These are phyloP conservation scores for Beta corolliflora DNA, from an alignment of 179 eudicot species.

Conservation along the genomic window DNA sequence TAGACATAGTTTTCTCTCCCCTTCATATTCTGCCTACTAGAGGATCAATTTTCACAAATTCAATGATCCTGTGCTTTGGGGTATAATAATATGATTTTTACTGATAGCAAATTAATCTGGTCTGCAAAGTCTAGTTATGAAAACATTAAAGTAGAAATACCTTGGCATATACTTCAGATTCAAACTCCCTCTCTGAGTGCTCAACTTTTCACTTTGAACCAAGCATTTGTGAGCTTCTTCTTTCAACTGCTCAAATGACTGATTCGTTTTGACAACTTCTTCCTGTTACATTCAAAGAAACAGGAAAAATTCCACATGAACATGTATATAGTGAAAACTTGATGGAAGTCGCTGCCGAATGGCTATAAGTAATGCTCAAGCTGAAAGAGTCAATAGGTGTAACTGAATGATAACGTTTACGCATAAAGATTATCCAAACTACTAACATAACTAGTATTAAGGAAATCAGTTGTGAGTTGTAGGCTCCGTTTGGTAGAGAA, in stretches of 20 bases:
- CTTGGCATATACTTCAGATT: slow-evolving; percentile 72
- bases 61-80: not conserved
- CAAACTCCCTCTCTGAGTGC: slow-evolving; percentile 73
- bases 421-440: no score
- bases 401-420: no score
- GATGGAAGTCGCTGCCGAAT: not conserved
- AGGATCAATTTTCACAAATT: not conserved
- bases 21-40: not conserved
- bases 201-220: slow-evolving; percentile 73
- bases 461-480: no score
- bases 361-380: not conserved
- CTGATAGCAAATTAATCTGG: not conserved
- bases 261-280: slow-evolving; percentile 73
- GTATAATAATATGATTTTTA: not conserved
- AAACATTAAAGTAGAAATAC: slow-evolving; percentile 31
- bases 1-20: not conserved
- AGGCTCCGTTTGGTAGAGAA: no score
- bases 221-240: slow-evolving; percentile 82
- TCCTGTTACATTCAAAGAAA: slow-evolving; percentile 48
- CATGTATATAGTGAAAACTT: not conserved
- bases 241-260: slow-evolving; percentile 61
- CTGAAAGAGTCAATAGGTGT: not conserved
- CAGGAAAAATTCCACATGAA: not conserved
- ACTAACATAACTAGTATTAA: no score
- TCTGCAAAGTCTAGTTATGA: not conserved